These are phyloP conservation scores for Moesziomyces globuligerus DNA, from an alignment of 1,284 basidiomycete genomes.

Conservation along the genomic window DNA sequence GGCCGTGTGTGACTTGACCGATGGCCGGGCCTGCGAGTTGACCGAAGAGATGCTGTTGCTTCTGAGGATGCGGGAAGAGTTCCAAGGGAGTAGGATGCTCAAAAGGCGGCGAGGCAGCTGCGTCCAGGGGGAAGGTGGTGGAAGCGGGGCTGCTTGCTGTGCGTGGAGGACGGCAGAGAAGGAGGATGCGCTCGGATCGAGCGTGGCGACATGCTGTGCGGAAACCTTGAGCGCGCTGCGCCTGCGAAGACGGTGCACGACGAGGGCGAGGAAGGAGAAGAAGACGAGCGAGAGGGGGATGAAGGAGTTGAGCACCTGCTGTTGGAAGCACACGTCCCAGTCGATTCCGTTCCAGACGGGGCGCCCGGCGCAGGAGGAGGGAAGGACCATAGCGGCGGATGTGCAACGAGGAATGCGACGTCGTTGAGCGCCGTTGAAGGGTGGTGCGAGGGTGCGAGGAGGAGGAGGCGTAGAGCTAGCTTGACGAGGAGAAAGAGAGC, in stretches of 20 bases:
- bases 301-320: constrained; percentile 40
- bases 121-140: not conserved
- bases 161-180: constrained; percentile 28
- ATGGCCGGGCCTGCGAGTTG: constrained; percentile 10
- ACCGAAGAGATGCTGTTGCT: constrained; percentile 26
- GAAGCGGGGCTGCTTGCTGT: not conserved
- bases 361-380: constrained; percentile 23
- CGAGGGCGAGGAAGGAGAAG: constrained; percentile 32
- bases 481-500: constrained; percentile 15
- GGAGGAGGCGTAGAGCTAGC: not conserved
- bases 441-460: not conserved
- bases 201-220: constrained; percentile 45
- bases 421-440: not conserved
- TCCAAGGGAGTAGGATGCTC: constrained; percentile 48
- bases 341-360: constrained; percentile 44
- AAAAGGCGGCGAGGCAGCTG: constrained; percentile 26
- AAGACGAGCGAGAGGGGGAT: constrained; percentile 35
- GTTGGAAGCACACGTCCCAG: constrained; percentile 48
- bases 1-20: constrained; percentile 3
- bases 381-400: constrained; percentile 9
- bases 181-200: constrained; percentile 52
- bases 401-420: too few species aligned
- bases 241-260: constrained; percentile 35
- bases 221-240: constrained; percentile 30
- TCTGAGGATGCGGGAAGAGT: constrained; percentile 42